Conservation (phyloP, 129 eudicot species). For the Smallanthus sonchifolius region DNA sequence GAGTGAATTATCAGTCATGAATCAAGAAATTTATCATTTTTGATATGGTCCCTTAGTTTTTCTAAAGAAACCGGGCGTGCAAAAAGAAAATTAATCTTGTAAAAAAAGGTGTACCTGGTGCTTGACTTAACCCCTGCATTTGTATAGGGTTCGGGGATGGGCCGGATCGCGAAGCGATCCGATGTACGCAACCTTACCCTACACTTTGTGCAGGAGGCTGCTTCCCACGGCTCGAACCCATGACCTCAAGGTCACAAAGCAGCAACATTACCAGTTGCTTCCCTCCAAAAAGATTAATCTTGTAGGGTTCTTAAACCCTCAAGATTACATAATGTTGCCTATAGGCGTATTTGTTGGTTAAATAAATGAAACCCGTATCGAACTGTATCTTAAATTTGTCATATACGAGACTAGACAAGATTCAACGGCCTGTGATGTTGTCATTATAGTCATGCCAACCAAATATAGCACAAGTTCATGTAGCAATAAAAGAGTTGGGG, state of each 20-base stretch:
- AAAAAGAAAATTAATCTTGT: too few relatives aligned
- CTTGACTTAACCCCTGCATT: too few relatives aligned
- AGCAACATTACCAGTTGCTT: too few relatives aligned
- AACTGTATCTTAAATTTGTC: background rate
- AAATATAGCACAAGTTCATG: constrained; percentile 31
- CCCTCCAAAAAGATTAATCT: too few relatives aligned
- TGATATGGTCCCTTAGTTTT: background rate
- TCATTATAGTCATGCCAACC: constrained; percentile 25
- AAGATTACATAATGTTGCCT: background rate
- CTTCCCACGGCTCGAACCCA: too few relatives aligned
- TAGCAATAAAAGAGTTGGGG: constrained; percentile 27
- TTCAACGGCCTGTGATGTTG: background rate
- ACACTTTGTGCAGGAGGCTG: too few relatives aligned
- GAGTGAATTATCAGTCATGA: background rate
- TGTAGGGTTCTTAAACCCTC: background rate
- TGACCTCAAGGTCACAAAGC: too few relatives aligned
- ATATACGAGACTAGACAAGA: background rate
- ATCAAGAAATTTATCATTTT: background rate
- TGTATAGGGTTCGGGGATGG: too few relatives aligned
- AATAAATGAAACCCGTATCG: background rate
- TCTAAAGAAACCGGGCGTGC: background rate
- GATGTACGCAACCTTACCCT: too few relatives aligned
- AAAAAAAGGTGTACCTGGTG: too few relatives aligned
- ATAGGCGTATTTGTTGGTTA: background rate
- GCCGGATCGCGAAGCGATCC: too few relatives aligned